These are phyloP conservation scores for Botrytis fabae DNA, from an alignment of 2,329 filamentous ascomycete genomes.

Conservation along the genomic window DNA sequence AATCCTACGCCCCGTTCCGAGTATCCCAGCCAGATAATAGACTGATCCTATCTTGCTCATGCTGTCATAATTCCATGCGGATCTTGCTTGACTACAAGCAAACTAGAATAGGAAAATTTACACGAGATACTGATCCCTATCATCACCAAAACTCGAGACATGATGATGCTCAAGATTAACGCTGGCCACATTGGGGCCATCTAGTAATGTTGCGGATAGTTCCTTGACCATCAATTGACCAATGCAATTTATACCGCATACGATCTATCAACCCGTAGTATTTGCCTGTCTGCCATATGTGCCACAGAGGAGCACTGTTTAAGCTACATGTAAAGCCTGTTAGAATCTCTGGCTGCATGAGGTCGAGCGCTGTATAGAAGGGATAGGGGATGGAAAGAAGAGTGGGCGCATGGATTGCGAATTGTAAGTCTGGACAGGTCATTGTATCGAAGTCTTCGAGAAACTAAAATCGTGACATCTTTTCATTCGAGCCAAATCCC, in stretches of 20 bases:
- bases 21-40: background rate
- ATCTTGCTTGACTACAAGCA: background rate
- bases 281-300: background rate
- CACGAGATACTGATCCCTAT: constrained; percentile 10
- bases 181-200: constrained; percentile 17
- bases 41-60: background rate
- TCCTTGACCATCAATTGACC: background rate
- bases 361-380: background rate
- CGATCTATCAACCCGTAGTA: constrained; percentile 6
- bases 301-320: background rate
- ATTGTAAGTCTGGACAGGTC: background rate
- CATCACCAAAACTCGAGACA: background rate
- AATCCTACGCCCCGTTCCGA: background rate
- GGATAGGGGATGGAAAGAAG: too few relatives aligned
- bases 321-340: constrained; percentile 9
- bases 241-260: background rate
- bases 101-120: background rate
- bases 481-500: constrained; percentile 3
- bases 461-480: constrained; percentile 11
- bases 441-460: constrained; percentile 20
- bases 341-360: background rate
- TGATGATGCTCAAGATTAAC: constrained; percentile 12
- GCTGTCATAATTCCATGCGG: background rate
- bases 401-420: background rate
- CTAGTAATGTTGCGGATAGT: background rate